Evolutionary conservation across 768 basidiomycete species (phyloP).

Genomic region (Pisolithus tinctorius): DNA sequence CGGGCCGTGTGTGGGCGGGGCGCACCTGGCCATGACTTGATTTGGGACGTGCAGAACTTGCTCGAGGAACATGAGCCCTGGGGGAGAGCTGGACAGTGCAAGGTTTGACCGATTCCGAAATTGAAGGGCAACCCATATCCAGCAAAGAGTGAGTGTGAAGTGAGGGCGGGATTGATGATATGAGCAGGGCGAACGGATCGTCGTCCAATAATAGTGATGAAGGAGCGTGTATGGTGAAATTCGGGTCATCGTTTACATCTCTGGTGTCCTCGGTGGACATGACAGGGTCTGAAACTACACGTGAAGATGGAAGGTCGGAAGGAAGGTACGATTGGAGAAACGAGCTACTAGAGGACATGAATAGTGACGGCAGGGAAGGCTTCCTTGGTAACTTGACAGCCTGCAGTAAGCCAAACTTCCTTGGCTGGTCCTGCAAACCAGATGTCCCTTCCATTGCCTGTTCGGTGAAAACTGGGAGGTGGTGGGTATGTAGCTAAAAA

Average conservation of each 20-base stretch:
- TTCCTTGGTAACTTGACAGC: constrained; percentile 38
- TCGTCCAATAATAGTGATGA: constrained; percentile 46
- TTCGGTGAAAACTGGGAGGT: neutral
- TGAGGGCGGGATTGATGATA: constrained; percentile 19
- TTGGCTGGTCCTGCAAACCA: neutral
- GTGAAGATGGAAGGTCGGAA: constrained; percentile 20
- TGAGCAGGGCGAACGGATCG: constrained; percentile 67
- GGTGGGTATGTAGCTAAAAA: neutral
- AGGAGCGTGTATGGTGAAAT: neutral
- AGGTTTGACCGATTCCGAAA: constrained; percentile 7
- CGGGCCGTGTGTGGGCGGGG: constrained; percentile 37
- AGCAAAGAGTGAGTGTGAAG: constrained; percentile 1
- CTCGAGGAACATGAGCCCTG: constrained; percentile 3
- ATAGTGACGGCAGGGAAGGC: constrained; percentile 46
- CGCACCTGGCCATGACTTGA: constrained; percentile 29
- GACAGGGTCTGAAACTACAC: constrained; percentile 5
- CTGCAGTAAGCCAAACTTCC: constrained; percentile 4
- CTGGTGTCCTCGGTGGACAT: neutral
- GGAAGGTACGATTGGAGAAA: constrained; percentile 39
- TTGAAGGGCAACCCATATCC: constrained; percentile 1
- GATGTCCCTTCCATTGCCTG: constrained; percentile 4
- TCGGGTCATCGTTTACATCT: neutral
- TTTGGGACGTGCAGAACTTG: constrained; percentile 19
- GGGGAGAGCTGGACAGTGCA: constrained; percentile 12
- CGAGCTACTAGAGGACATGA: constrained; percentile 18